These are phyloP conservation scores for Naumovozyma dairenensis DNA, from an alignment of 805 yeast genomes.

Conservation along the genomic window DNA sequence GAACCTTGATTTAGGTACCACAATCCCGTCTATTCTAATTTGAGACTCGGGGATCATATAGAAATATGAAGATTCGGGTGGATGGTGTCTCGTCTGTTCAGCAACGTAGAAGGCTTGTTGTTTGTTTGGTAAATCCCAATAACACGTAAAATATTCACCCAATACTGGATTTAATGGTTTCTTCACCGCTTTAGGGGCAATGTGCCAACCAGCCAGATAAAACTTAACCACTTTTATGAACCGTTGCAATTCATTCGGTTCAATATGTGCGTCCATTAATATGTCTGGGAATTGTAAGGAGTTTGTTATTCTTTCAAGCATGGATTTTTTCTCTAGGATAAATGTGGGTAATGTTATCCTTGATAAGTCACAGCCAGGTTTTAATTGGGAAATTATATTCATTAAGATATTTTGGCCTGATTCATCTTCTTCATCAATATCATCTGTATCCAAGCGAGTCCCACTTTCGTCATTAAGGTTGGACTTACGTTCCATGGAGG, in stretches of 20 bases:
- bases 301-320: conserved; percentile 92
- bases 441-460: conserved; percentile 38
- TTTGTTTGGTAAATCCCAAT: conserved; percentile 77
- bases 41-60: conserved; percentile 72
- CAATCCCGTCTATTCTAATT: conserved; percentile 81
- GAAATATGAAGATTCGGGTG: conserved; percentile 94
- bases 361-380: conserved; percentile 86
- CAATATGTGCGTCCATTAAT: conserved; percentile 55
- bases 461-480: neutral
- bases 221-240: conserved; percentile 70
- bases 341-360: conserved; percentile 93
- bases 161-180: conserved; percentile 92
- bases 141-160: conserved; percentile 84
- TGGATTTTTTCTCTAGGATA: conserved; percentile 86
- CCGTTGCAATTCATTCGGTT: conserved; percentile 51
- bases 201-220: conserved; percentile 96
- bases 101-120: conserved; percentile 74
- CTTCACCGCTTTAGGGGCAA: conserved; percentile 96
- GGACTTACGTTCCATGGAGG: no score
- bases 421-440: conserved; percentile 84
- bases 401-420: conserved; percentile 79
- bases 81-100: conserved; percentile 96
- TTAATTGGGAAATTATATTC: conserved; percentile 81
- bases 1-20: conserved; percentile 79
- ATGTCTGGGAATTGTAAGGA: conserved; percentile 73